A percentile compares a stretch with the other conserved stretches of the same genome.
These are phyloP conservation scores for Thyridium curvatum DNA, from an alignment of 2,329 filamentous ascomycete genomes.

Conservation along the genomic window DNA sequence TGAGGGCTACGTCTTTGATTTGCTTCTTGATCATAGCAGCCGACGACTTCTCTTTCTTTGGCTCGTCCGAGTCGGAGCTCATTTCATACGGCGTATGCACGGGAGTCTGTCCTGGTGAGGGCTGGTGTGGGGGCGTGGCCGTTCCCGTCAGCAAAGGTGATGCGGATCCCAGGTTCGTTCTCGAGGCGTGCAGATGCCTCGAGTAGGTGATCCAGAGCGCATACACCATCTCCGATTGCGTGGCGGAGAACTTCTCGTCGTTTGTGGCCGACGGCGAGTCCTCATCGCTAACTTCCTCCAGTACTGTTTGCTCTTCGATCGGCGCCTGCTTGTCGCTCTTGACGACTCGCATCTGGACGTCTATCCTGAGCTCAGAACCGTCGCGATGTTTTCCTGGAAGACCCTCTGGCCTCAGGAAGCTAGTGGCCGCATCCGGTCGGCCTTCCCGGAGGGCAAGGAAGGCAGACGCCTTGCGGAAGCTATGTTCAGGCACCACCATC, in stretches of 20 bases:
- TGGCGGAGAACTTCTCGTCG: slow-evolving; percentile 37
- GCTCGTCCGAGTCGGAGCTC: slow-evolving; percentile 45
- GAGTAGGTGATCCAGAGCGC: slow-evolving; percentile 98
- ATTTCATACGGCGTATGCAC: slow-evolving; percentile 51
- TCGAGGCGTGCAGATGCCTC: slow-evolving; percentile 76
- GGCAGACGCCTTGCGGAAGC: slow-evolving; percentile 83
- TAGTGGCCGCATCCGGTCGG: slow-evolving; percentile 67
- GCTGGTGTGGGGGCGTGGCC: slow-evolving; percentile 68
- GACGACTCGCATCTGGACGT: slow-evolving; percentile 94
- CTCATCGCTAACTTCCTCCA: slow-evolving; percentile 49
- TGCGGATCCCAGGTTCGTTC: slow-evolving; percentile 51
- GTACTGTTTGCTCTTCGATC: slow-evolving; percentile 56
- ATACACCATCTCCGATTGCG: slow-evolving; percentile 74
- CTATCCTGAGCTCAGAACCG: slow-evolving; percentile 79
- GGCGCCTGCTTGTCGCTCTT: slow-evolving; percentile 70
- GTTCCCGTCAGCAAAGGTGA: slow-evolving; percentile 58
- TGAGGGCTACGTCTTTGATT: slow-evolving; percentile 50
- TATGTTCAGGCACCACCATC: slow-evolving; percentile 95
- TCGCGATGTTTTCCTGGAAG: slow-evolving; percentile 83
- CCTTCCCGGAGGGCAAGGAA: slow-evolving; percentile 79
- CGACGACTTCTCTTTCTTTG: slow-evolving; percentile 33
- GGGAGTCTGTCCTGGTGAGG: slow-evolving; percentile 67
- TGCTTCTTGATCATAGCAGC: slow-evolving; percentile 47
- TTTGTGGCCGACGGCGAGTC: slow-evolving; percentile 33
- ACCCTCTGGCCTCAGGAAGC: slow-evolving; percentile 79